Evolutionary conservation across 805 yeast genomes (phyloP), one percentile per base, ranked within the genome.

Genomic region (Torulaspora gathmanii): DNA sequence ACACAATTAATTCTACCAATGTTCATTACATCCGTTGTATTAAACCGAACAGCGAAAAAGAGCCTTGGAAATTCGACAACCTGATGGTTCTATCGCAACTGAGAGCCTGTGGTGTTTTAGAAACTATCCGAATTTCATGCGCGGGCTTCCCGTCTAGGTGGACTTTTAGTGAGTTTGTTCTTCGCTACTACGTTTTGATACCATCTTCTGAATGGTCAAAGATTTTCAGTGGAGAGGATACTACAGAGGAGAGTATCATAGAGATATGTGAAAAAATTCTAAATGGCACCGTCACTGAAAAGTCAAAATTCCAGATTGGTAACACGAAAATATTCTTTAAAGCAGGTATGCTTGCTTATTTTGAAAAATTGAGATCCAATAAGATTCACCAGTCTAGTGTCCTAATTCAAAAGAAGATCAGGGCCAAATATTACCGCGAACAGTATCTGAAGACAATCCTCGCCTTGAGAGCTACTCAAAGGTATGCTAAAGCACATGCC

Each of bases 131-230:
- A 57, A 91, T 91, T 40, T 91, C 97, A 2, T 90, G 97, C 69
- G 97, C 96, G 37, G 99, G 99, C 25, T 91, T 90, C 75, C 99
- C 99, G 16, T 85, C 96, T 0, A 77, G 97, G 61, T 88, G 96
- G 89, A 79, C 96, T 1, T 93, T 87, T 64, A 90, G 83, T 40
- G 98, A 93, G 62, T 91, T 91, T 72, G 95, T 89, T 20, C 79
- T 82, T 51, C 79, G 96, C 58, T 91, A 89, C 64, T 91, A 88
- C 60, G 79, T 91, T 60, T 73, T 91, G 48, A 79, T 88, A 33
- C 78, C 80, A 35, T 83, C 96, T 0, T 69, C 71, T 29, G 75
- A 77, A 47, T 86, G 95, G 82, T 75, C 78, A 28, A 69, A 72
- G 42, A 78, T 82, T 12, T 70, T 80, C 61, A 42, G 37, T 28